Evolutionary conservation across 1,284 basidiomycete genomes (phyloP).

Genomic region (Boletus semigastroideus): DNA sequence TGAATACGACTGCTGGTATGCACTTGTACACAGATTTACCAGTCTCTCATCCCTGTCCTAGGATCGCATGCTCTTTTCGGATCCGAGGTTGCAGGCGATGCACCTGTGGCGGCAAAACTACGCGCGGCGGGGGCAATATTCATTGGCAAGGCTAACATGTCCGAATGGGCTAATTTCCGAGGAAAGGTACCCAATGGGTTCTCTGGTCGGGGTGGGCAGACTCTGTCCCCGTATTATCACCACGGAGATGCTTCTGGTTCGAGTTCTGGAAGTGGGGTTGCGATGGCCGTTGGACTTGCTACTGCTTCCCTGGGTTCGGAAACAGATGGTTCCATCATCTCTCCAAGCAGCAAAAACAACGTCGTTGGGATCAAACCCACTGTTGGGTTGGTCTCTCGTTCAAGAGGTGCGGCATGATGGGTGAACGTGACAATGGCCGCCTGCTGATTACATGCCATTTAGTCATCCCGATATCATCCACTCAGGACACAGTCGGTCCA

Average conservation of each 20-base stretch:
- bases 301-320: conserved; percentile 51
- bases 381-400: conserved; percentile 49
- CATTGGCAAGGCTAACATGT: conserved; percentile 51
- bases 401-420: conserved; percentile 36
- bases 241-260: conserved; percentile 51
- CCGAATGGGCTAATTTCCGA: conserved; percentile 52
- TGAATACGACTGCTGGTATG: conserved; percentile 59
- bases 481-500: conserved; percentile 52
- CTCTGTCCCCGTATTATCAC: conserved; percentile 48
- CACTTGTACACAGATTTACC: neutral
- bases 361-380: conserved; percentile 55
- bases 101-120: conserved; percentile 56
- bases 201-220: conserved; percentile 53
- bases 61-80: conserved; percentile 59
- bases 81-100: conserved; percentile 62
- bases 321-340: conserved; percentile 51
- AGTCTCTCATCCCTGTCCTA: neutral
- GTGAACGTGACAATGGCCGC: neutral
- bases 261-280: conserved; percentile 52
- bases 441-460: neutral
- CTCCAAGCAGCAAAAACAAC: conserved; percentile 42
- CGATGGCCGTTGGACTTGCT: conserved; percentile 49
- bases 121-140: conserved; percentile 55
- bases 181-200: conserved; percentile 48
- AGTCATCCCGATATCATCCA: conserved; percentile 51